Evolutionary conservation across 768 basidiomycete species (phyloP).

Genomic region (Sarcomyxa edulis): DNA sequence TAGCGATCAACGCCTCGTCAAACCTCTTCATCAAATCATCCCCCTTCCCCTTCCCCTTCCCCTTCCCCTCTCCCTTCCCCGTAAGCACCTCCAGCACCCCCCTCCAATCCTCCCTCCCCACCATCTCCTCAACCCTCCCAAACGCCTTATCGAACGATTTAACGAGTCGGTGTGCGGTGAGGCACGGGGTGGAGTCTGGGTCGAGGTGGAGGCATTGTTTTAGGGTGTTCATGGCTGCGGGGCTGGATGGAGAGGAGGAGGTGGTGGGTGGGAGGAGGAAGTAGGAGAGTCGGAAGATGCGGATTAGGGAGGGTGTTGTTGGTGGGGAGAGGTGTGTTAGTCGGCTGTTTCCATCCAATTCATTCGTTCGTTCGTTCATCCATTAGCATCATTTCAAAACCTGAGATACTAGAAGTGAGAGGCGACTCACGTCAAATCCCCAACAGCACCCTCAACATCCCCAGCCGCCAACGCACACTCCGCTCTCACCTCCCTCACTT

Average conservation of each 20-base stretch:
- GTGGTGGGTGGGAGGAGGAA: constrained; percentile 75
- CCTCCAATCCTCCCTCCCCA: constrained; percentile 62
- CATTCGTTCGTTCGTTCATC: too few relatives aligned
- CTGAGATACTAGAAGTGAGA: constrained; percentile 7
- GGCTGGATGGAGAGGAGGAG: constrained; percentile 44
- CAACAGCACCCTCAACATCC: constrained; percentile 79
- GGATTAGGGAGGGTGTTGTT: constrained; percentile 58
- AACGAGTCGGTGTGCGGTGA: constrained; percentile 66
- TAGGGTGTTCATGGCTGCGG: constrained; percentile 62
- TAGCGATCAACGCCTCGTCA: constrained; percentile 56
- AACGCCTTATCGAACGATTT: constrained; percentile 78
- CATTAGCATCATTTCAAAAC: neutral
- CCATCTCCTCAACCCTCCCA: constrained; percentile 57
- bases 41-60: constrained; percentile 30
- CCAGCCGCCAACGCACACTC: constrained; percentile 77
- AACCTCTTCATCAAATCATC: constrained; percentile 57
- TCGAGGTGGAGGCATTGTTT: constrained; percentile 94
- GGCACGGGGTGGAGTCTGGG: constrained; percentile 85
- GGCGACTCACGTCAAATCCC: constrained; percentile 79
- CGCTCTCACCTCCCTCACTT: constrained; percentile 66
- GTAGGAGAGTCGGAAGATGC: constrained; percentile 74
- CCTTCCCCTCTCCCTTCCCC: constrained; percentile 32
- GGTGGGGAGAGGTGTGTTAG: constrained; percentile 73
- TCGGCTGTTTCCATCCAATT: constrained; percentile 45
- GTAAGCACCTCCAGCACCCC: too few relatives aligned